Percentiles rank a stretch among this genome's conserved stretches.
Conservation (phyloP, 192 early-diverging fungal species). For the Coemansia sp. region DNA sequence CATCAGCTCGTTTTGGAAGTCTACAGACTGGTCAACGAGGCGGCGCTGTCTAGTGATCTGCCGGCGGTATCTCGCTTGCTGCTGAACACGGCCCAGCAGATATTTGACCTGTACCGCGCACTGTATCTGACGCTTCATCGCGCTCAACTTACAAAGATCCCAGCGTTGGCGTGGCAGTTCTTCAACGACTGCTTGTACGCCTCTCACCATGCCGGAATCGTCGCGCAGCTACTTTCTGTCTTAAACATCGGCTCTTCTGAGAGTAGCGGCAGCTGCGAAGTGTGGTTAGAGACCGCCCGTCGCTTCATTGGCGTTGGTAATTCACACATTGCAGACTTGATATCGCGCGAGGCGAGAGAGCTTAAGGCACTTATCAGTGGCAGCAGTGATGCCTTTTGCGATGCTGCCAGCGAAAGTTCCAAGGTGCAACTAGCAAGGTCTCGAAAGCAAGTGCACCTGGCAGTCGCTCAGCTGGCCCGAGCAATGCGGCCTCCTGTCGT, state of each 20-base stretch:
- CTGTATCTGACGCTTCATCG: constrained; percentile 35
- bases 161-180: constrained; percentile 47
- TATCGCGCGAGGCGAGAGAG: constrained; percentile 18
- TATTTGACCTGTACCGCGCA: constrained; percentile 23
- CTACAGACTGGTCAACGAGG: constrained; percentile 22
- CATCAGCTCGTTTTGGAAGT: constrained; percentile 17
- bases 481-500: constrained; percentile 29
- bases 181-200: constrained; percentile 52
- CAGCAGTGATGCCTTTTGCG: constrained; percentile 13
- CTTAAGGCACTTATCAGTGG: constrained; percentile 14
- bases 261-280: not conserved
- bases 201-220: constrained; percentile 36
- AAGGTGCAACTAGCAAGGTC: constrained; percentile 12
- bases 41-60: not conserved
- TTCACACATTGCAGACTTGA: constrained; percentile 4
- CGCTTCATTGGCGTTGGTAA: constrained; percentile 12
- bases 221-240: not conserved
- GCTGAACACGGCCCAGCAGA: constrained; percentile 5
- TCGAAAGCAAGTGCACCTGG: constrained; percentile 18
- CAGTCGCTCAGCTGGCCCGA: constrained; percentile 24
- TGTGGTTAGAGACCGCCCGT: constrained; percentile 16
- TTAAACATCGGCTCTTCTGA: not conserved
- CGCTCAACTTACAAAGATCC: constrained; percentile 27
- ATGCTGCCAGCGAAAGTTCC: not conserved
- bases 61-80: not conserved